Evolutionary conservation across 129 eudicot genomes (phyloP).

Genomic region (Pseudognaphalium luteoalbum): DNA sequence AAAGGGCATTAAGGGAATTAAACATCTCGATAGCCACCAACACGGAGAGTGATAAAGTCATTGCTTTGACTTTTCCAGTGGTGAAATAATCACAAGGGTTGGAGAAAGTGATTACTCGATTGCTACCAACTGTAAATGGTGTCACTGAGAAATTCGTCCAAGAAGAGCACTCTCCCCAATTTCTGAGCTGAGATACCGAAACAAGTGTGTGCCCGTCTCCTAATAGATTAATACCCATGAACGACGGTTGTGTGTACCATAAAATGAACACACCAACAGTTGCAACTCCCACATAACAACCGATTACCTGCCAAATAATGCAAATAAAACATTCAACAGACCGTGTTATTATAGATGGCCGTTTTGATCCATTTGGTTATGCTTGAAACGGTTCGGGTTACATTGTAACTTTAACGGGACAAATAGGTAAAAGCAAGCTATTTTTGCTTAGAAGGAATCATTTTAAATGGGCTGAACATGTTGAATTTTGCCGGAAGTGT

Average conservation of each 20-base stretch:
- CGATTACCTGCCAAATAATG: constrained; percentile 59
- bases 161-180: constrained; percentile 71
- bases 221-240: constrained; percentile 64
- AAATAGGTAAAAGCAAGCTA: background rate
- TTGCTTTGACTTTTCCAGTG: constrained; percentile 67
- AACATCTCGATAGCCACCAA: constrained; percentile 81
- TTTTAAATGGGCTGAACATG: background rate
- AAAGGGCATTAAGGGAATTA: constrained; percentile 73
- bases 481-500: background rate
- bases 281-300: constrained; percentile 83
- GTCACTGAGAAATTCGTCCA: constrained; percentile 69
- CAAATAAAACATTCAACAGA: background rate
- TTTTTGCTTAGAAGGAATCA: background rate
- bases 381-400: background rate
- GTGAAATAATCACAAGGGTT: constrained; percentile 82
- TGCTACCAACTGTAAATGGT: constrained; percentile 57
- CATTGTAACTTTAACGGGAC: background rate
- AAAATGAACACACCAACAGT: constrained; percentile 77
- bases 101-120: constrained; percentile 45
- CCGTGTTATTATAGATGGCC: background rate
- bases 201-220: constrained; percentile 81
- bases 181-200: constrained; percentile 65
- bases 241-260: constrained; percentile 82
- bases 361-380: background rate
- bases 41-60: constrained; percentile 71